These are phyloP conservation scores for Peronospora destructor DNA, from an alignment of 352 stramenopile species.

Conservation along the genomic window DNA sequence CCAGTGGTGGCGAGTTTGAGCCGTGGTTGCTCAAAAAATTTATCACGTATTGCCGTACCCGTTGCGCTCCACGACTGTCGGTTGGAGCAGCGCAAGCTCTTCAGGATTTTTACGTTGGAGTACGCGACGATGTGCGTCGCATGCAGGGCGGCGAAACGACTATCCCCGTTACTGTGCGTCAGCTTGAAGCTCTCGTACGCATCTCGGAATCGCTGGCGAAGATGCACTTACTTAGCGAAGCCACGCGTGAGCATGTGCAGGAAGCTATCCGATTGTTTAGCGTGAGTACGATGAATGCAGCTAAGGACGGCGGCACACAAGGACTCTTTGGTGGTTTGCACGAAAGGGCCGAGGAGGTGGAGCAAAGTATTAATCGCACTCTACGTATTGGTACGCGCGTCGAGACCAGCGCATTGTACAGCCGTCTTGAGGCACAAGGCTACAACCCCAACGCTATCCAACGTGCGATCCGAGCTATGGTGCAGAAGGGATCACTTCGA, in stretches of 20 bases:
- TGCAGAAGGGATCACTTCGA: slow-evolving; percentile 72
- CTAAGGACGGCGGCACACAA: slow-evolving; percentile 85
- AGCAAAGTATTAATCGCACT: slow-evolving; percentile 80
- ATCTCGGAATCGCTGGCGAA: slow-evolving; percentile 97
- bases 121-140: slow-evolving; percentile 93
- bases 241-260: slow-evolving; percentile 86
- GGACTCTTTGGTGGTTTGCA: slow-evolving; percentile 74
- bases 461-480: slow-evolving; percentile 78
- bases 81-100: slow-evolving; percentile 89
- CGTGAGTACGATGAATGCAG: slow-evolving; percentile 97
- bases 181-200: slow-evolving; percentile 96
- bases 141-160: slow-evolving; percentile 61
- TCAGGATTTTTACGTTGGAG: slow-evolving; percentile 95
- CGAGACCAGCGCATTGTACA: slow-evolving; percentile 76
- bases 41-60: slow-evolving; percentile 95
- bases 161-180: slow-evolving; percentile 97
- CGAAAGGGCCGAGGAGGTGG: slow-evolving; percentile 77
- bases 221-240: slow-evolving; percentile 91
- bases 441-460: slow-evolving; percentile 85
- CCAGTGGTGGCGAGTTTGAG: slow-evolving; percentile 54
- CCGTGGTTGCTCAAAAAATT: slow-evolving; percentile 94
- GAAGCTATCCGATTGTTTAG: slow-evolving; percentile 97
- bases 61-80: slow-evolving; percentile 90
- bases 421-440: slow-evolving; percentile 69
- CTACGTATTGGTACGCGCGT: slow-evolving; percentile 73